Percentiles rank a stretch among this genome's conserved stretches.
phyloP scores from a whole-genome alignment of 345 rosid genomes.

The Theobroma cacao region DNA sequence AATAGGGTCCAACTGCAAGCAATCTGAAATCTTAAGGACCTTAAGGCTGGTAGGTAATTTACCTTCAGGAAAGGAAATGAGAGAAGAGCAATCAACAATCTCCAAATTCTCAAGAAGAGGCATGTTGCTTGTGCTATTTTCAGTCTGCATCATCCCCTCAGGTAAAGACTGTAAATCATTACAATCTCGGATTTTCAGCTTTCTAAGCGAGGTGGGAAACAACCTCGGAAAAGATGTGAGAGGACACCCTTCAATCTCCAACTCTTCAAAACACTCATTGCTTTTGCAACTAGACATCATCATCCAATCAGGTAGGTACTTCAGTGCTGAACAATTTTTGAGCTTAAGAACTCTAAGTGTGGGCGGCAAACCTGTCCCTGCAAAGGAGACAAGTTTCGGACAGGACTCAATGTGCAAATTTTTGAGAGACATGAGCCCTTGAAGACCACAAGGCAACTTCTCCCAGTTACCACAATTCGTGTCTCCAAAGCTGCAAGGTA shows the following conservation, averaged over 20 bases:
- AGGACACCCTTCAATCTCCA: constrained; percentile 12
- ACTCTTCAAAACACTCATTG: too few species aligned
- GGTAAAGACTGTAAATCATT: not conserved
- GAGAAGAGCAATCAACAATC: constrained; percentile 20
- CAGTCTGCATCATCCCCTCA: constrained; percentile 8
- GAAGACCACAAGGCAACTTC: not conserved
- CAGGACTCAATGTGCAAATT: constrained; percentile 17
- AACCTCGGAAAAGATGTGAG: constrained; percentile 1
- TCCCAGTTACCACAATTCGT: constrained; percentile 3
- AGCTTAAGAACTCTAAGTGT: not conserved
- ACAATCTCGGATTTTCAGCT: constrained; percentile 2
- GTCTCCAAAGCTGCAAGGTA: too few species aligned
- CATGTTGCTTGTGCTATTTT: not conserved
- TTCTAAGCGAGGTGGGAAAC: not conserved
- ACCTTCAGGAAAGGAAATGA: constrained; percentile 13
- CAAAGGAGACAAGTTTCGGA: constrained; percentile 13
- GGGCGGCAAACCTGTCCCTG: constrained; percentile 5
- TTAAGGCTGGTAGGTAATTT: constrained; percentile 12
- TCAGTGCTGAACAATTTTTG: not conserved
- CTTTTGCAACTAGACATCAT: too few species aligned
- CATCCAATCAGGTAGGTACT: not conserved
- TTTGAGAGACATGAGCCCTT: not conserved
- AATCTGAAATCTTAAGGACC: constrained; percentile 14
- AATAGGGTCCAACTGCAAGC: constrained; percentile 5
- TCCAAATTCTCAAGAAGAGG: constrained; percentile 22